These are phyloP conservation scores for Phytophthora idaei DNA, from an alignment of 352 stramenopile genomes.

Conservation along the genomic window DNA sequence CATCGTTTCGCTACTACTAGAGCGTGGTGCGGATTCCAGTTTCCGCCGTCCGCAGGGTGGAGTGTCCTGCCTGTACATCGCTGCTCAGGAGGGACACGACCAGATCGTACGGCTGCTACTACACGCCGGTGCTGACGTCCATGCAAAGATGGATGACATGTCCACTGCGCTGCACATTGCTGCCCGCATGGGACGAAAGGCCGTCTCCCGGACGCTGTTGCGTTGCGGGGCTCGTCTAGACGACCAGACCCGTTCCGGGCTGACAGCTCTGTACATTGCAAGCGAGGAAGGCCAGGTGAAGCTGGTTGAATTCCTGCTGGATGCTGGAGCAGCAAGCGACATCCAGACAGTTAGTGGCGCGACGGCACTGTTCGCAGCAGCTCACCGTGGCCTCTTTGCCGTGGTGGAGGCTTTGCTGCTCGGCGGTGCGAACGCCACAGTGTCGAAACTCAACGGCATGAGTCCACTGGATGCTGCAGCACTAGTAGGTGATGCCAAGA, in stretches of 20 bases:
- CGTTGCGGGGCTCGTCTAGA: constrained; percentile 59
- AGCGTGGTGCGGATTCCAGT: constrained; percentile 61
- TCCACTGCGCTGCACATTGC: constrained; percentile 83
- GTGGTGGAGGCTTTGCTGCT: constrained; percentile 65
- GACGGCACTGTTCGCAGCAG: constrained; percentile 77
- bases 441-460: constrained; percentile 78
- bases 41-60: constrained; percentile 67
- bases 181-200: constrained; percentile 74
- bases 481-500: constrained; percentile 65
- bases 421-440: constrained; percentile 52
- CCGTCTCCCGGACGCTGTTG: constrained; percentile 58
- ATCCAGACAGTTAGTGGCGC: constrained; percentile 60
- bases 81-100: constrained; percentile 77
- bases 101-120: constrained; percentile 65
- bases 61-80: constrained; percentile 83
- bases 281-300: constrained; percentile 77
- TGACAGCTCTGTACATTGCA: constrained; percentile 85
- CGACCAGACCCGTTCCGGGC: constrained; percentile 77
- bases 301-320: constrained; percentile 68
- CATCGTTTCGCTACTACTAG: constrained; percentile 64
- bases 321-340: constrained; percentile 47
- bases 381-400: constrained; percentile 65
- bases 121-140: constrained; percentile 50
- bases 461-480: constrained; percentile 74
- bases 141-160: constrained; percentile 78